phyloP scores from a whole-genome alignment of 108 stramenopile genomes.

The Cyclostephanos tholiformis region DNA sequence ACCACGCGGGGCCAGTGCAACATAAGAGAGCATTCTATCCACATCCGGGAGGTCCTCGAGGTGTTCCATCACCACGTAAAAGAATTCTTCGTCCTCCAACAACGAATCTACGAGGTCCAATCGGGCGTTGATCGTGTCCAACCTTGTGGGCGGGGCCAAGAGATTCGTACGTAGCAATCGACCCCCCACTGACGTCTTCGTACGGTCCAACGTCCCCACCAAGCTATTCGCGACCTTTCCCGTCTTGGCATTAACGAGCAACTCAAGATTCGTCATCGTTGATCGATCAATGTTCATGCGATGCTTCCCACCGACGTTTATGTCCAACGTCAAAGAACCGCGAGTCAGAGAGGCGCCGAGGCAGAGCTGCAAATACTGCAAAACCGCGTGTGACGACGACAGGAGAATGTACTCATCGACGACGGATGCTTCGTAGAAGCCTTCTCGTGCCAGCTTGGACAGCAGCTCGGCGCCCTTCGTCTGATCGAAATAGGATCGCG shows the following conservation, averaged over 20 bases:
- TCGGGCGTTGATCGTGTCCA: slow-evolving; percentile 83
- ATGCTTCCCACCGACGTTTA: slow-evolving; percentile 76
- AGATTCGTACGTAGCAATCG: slow-evolving; percentile 81
- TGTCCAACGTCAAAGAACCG: slow-evolving; percentile 54
- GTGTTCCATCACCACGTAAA: slow-evolving; percentile 83
- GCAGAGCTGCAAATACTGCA: slow-evolving; percentile 79
- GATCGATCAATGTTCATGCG: slow-evolving; percentile 86
- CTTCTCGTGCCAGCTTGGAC: slow-evolving; percentile 62
- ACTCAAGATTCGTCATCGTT: slow-evolving; percentile 76
- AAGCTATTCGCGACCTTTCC: slow-evolving; percentile 68
- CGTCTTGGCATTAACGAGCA: slow-evolving; percentile 82
- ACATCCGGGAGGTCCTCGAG: slow-evolving; percentile 78
- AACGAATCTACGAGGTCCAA: slow-evolving; percentile 86
- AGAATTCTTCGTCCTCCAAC: slow-evolving; percentile 80
- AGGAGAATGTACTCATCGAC: slow-evolving; percentile 88
- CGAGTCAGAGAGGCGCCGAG: slow-evolving; percentile 68
- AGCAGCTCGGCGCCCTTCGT: slow-evolving; percentile 85
- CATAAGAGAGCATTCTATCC: slow-evolving; percentile 82
- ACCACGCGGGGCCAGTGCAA: slow-evolving; percentile 64
- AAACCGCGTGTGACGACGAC: slow-evolving; percentile 75
- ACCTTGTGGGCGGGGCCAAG: slow-evolving; percentile 79
- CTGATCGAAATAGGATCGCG: slow-evolving; percentile 87
- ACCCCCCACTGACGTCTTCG: slow-evolving; percentile 85
- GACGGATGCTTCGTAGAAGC: slow-evolving; percentile 73
- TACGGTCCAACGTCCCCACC: slow-evolving; percentile 81